Conservation (phyloP, 78 protist species). For the Dictyostelium brefeldianum region DNA sequence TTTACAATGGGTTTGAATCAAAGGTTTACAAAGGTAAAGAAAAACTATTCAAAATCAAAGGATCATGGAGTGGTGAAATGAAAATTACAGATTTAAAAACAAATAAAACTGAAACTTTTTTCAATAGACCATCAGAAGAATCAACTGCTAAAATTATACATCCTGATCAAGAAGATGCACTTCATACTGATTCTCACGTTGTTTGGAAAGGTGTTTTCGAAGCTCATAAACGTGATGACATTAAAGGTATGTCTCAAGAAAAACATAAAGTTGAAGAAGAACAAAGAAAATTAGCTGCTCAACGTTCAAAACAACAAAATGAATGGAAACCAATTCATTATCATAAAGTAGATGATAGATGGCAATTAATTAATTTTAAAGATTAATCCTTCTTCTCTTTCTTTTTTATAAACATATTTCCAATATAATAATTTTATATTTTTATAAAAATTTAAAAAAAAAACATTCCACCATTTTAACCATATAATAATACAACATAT, state of each 20-base stretch:
- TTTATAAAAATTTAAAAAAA: no score
- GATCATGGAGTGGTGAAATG: constrained; percentile 55
- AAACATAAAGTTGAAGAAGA: constrained; percentile 69
- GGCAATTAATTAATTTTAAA: constrained; percentile 37
- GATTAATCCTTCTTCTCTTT: background rate
- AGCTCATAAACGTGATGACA: background rate
- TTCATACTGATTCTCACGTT: constrained; percentile 7
- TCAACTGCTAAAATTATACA: background rate
- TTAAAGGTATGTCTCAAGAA: constrained; percentile 29
- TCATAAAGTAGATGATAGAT: constrained; percentile 8
- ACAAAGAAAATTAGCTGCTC: constrained; percentile 61
- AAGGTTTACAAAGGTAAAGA: constrained; percentile 61
- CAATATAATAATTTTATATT: no score
- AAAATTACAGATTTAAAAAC: constrained; percentile 43
- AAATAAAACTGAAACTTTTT: constrained; percentile 31
- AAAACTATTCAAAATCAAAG: constrained; percentile 44
- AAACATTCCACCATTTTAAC: no score
- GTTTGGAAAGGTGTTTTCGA: constrained; percentile 69
- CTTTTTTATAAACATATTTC: no score
- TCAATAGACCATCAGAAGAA: background rate
- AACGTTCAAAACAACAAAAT: constrained; percentile 25
- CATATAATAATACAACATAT: no score
- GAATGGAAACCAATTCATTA: constrained; percentile 64
- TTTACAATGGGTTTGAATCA: constrained; percentile 31
- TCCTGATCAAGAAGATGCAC: background rate